Conservation (phyloP, 306 rosid genomes). For the Hylodesmum podocarpum region DNA sequence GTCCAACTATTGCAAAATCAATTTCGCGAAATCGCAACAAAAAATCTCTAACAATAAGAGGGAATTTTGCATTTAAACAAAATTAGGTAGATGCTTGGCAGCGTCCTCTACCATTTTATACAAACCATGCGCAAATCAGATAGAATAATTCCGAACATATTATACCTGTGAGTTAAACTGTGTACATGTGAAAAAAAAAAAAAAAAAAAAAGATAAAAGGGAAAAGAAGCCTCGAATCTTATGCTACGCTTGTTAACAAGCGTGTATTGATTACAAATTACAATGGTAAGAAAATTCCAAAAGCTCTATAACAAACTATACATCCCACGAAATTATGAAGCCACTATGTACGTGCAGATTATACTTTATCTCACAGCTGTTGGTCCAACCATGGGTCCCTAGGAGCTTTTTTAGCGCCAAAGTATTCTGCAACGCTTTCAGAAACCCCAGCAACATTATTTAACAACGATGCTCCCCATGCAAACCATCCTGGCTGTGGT, state of each 20-base stretch:
- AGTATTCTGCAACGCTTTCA: conserved; percentile 39
- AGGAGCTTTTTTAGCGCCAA: conserved; percentile 38
- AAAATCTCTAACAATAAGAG: background rate
- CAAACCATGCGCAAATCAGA: background rate
- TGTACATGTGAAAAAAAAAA: background rate
- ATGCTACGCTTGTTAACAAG: background rate
- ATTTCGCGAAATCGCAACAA: background rate
- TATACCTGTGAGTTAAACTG: background rate
- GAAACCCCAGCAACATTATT: conserved; percentile 46
- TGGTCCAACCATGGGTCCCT: conserved; percentile 46
- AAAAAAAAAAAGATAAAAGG: background rate
- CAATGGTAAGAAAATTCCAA: background rate
- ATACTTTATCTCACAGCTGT: conserved; percentile 24
- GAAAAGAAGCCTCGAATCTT: background rate
- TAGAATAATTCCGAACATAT: background rate
- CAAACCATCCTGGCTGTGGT: conserved; percentile 44
- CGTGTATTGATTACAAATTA: background rate
- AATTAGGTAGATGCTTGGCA: background rate
- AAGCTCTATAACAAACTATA: background rate
- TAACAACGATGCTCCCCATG: conserved; percentile 50
- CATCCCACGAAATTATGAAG: conserved; percentile 6
- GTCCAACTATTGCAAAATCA: background rate
- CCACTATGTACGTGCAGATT: background rate
- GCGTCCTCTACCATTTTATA: background rate
- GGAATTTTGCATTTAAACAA: background rate